phyloP scores from a whole-genome alignment of 257 asterid species.

The Solanum chiquidenum region DNA sequence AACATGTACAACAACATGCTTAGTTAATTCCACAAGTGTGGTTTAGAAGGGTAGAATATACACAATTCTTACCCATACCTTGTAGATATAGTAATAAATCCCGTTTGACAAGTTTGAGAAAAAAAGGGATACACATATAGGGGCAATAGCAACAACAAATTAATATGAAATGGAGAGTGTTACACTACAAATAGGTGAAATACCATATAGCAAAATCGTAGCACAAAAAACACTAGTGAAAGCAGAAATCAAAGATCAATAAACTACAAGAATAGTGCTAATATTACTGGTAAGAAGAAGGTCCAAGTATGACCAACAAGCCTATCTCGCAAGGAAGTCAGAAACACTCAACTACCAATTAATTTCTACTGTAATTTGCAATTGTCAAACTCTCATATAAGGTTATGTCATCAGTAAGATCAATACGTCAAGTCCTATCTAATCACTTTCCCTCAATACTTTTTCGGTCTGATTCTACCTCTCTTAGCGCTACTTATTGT shows the following conservation, averaged over 20 bases:
- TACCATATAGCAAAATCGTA: too few species aligned
- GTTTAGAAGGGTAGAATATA: fast-evolving
- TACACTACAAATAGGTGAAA: not conserved
- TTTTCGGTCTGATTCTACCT: not conserved
- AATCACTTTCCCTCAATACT: too few species aligned
- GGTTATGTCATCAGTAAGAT: not conserved
- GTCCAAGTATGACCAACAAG: not conserved
- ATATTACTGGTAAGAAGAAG: not conserved
- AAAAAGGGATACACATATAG: too few species aligned
- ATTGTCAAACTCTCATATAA: too few species aligned
- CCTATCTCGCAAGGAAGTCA: too few species aligned
- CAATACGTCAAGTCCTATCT: too few species aligned
- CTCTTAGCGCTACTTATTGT: too few species aligned
- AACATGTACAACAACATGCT: not conserved
- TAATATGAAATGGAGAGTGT: not conserved
- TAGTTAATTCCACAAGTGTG: not conserved
- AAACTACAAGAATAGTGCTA: not conserved
- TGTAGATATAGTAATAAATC: too few species aligned
- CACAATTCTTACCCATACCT: not conserved
- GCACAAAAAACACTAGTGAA: too few species aligned
- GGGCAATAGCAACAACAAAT: too few species aligned
- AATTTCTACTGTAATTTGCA: too few species aligned
- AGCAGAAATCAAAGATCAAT: not conserved
- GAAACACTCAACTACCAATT: not conserved
- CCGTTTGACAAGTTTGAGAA: not conserved